A percentile compares a stretch with the other conserved stretches of the same genome.
Conservation (phyloP, 73 alveolate species). For the Tetrahymena borealis region DNA sequence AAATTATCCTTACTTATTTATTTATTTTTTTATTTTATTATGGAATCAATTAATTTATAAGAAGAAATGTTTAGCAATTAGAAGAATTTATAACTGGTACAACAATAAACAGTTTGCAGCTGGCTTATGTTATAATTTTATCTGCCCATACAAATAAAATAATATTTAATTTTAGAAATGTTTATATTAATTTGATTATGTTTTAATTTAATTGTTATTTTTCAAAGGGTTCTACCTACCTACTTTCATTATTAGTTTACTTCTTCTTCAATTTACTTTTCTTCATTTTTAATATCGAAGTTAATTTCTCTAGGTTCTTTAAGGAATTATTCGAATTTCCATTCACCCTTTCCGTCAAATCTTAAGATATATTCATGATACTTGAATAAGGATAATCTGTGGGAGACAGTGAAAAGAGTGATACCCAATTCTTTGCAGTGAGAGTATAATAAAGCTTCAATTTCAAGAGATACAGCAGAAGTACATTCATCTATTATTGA, state of each 20-base stretch:
- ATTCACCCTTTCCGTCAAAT: constrained; percentile 67
- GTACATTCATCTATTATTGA: constrained; percentile 78
- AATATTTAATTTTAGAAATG: no score
- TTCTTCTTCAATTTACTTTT: neutral
- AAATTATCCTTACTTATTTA: no score
- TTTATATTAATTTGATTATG: no score
- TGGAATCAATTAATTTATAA: no score
- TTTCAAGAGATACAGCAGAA: constrained; percentile 77
- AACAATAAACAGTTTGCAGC: no score
- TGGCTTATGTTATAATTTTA: no score
- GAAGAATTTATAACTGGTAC: no score
- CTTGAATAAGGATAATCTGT: constrained; percentile 79
- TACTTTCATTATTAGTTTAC: neutral
- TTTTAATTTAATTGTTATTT: no score
- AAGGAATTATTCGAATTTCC: constrained; percentile 12
- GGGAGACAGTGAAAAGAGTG: constrained; percentile 84
- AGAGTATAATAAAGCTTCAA: constrained; percentile 74
- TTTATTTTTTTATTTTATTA: no score
- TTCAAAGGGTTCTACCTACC: neutral
- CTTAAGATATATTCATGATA: constrained; percentile 77
- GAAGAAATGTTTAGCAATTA: no score
- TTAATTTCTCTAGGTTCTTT: constrained; percentile 12
- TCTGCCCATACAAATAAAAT: no score
- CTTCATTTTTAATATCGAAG: neutral
- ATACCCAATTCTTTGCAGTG: constrained; percentile 69